Evolutionary conservation across 1,284 basidiomycete genomes (phyloP), one percentile per base, ranked within the genome.

Genomic region (Ceratorhiza oryzae-sativae): DNA sequence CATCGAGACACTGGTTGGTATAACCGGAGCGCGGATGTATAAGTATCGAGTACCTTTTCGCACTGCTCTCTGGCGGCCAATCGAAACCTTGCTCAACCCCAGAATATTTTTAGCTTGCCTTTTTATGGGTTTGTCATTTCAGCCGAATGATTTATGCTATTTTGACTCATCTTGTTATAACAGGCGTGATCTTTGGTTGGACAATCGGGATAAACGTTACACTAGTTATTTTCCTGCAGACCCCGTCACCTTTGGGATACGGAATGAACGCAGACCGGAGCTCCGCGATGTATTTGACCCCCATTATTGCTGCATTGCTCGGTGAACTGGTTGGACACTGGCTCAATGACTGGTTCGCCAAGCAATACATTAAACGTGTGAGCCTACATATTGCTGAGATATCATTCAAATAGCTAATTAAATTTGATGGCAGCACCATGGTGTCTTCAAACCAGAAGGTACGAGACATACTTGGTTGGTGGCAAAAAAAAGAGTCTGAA

Each of bases 201-300:
- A 77, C 82, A 42, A 88, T 92, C 71, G 90, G 90, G 42, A 86
- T 92, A 70, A 91, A 92, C 74, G 90, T 90, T 1, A 92, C 91
- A 3, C 89, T 88, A 62, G 87, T 86, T 0, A 88, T 91, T 6
- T 90, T 91, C 80, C 80, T 91, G 18, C 87, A 85, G 1, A 81
- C 81, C 0, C 88, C 88, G 0, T 79, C 81, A 0, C 88, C 87
- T 0, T 78, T 84, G 12, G 89, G 90, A 0, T 90, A 85, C 73
- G 88, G 86, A 1, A 86, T 87, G 77, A 82, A 78, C 59, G 81
- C 81, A 72, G 83, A 84, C 76, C 83, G 81, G 18, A 84, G 87
- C 62, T 84, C 88, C 23, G 88, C 86, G 45, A 79, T 79, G 20
- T 90, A 90, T 76, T 87, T 82, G 12, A 89, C 89, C 9, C 88